A percentile compares a stretch with the other conserved stretches of the same genome.
Evolutionary conservation across 2,329 filamentous ascomycete genomes (phyloP).

Genomic region (Talaromyces amestolkiae): DNA sequence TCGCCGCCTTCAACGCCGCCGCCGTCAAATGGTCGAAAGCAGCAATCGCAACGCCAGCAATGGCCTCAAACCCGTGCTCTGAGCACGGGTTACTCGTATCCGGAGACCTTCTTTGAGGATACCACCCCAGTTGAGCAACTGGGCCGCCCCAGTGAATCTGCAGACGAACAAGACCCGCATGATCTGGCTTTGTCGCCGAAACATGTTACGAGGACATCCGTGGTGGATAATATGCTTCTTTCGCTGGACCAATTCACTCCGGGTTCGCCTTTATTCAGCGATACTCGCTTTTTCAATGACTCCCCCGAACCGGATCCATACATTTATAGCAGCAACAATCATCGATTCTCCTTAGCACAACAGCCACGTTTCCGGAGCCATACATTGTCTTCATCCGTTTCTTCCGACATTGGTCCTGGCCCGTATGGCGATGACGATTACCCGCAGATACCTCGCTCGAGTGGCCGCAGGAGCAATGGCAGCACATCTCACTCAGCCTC

Average conservation of each 20-base stretch:
- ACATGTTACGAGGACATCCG: conserved; percentile 78
- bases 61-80: conserved; percentile 23
- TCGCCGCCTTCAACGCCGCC: conserved; percentile 45
- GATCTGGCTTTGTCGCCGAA: conserved; percentile 77
- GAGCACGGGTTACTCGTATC: conserved; percentile 35
- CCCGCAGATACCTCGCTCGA: conserved; percentile 42
- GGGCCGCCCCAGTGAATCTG: conserved; percentile 35
- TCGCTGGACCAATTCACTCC: conserved; percentile 79
- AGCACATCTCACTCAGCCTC: conserved; percentile 67
- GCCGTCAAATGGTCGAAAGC: conserved; percentile 35
- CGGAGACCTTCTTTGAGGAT: conserved; percentile 42
- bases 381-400: conserved; percentile 60
- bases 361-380: conserved; percentile 53
- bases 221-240: conserved; percentile 92
- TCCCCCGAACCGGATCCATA: conserved; percentile 41
- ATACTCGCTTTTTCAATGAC: conserved; percentile 41
- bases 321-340: conserved; percentile 21
- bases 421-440: conserved; percentile 38
- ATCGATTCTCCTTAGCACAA: conserved; percentile 29
- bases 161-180: conserved; percentile 55
- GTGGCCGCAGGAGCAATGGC: conserved; percentile 72
- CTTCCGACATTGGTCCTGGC: conserved; percentile 54
- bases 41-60: conserved; percentile 25
- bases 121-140: conserved; percentile 32
- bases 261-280: conserved; percentile 35